Evolutionary conservation across 2,329 filamentous ascomycete genomes (phyloP).

Genomic region (Trichoderma sp.): DNA sequence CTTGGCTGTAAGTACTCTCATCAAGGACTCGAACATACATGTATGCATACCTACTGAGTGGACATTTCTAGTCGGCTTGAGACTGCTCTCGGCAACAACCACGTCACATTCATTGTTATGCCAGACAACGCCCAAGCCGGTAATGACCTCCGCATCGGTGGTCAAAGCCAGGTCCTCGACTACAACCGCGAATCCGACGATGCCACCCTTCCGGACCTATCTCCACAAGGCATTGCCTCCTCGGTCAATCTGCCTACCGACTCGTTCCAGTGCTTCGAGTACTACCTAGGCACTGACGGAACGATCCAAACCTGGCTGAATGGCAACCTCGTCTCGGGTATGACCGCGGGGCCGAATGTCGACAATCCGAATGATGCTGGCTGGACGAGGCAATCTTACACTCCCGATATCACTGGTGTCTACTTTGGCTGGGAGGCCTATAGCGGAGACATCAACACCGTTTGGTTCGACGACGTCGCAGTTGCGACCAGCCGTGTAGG

Average conservation of each 20-base stretch:
- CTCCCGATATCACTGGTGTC: slow-evolving; percentile 1
- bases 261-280: slow-evolving; percentile 14
- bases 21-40: too few species aligned
- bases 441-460: slow-evolving; percentile 10
- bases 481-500: slow-evolving; percentile 4
- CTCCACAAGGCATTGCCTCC: slow-evolving; percentile 11
- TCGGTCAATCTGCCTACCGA: slow-evolving; percentile 7
- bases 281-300: slow-evolving; percentile 8
- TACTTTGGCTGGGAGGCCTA: slow-evolving; percentile 17
- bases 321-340: neutral
- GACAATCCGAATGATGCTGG: slow-evolving; percentile 12
- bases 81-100: slow-evolving; percentile 8
- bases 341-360: slow-evolving; percentile 4
- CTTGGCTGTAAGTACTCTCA: slow-evolving; percentile 10
- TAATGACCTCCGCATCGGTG: slow-evolving; percentile 4
- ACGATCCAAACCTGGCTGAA: slow-evolving; percentile 13
- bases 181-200: slow-evolving; percentile 17
- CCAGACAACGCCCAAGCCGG: slow-evolving; percentile 5
- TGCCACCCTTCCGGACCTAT: slow-evolving; percentile 10
- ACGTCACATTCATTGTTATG: slow-evolving; percentile 13
- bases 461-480: slow-evolving; percentile 12
- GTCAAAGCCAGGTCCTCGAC: slow-evolving; percentile 11
- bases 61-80: neutral
- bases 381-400: neutral
- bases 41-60: slow-evolving; percentile 2